phyloP scores from a whole-genome alignment of 2,329 filamentous ascomycete species.

The Arthrobotrys sphaeroides region DNA sequence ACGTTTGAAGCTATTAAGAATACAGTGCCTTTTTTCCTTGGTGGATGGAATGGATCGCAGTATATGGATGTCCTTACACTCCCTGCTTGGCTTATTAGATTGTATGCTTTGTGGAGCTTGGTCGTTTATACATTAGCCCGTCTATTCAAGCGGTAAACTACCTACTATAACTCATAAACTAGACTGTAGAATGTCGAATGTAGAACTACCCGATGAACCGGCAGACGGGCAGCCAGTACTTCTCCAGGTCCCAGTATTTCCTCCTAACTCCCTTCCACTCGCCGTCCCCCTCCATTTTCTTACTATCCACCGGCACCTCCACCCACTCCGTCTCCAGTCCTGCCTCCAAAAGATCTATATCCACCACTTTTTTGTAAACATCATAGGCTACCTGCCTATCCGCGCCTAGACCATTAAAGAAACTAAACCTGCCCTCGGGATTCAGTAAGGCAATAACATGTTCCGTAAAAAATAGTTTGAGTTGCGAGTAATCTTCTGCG shows the following conservation, averaged over 20 bases:
- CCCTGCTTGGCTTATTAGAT: too few relatives aligned
- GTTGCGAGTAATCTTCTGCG: slow-evolving; percentile 87
- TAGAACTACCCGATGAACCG: slow-evolving; percentile 72
- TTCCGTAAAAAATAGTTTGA: slow-evolving; percentile 88
- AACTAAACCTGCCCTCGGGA: slow-evolving; percentile 80
- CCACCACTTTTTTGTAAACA: slow-evolving; percentile 90
- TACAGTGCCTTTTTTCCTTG: too few relatives aligned
- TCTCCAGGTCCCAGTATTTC: slow-evolving; percentile 87
- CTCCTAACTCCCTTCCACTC: slow-evolving; percentile 88
- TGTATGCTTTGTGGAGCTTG: neutral
- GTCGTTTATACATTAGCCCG: slow-evolving; percentile 15
- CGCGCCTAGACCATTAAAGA: slow-evolving; percentile 89
- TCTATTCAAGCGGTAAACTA: neutral
- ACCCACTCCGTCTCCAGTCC: slow-evolving; percentile 90
- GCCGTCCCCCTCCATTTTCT: slow-evolving; percentile 64
- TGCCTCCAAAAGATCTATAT: slow-evolving; percentile 88
- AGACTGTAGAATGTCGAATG: too few relatives aligned
- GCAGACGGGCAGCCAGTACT: slow-evolving; percentile 78
- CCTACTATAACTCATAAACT: neutral
- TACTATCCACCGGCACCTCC: slow-evolving; percentile 76
- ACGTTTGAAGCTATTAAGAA: too few relatives aligned
- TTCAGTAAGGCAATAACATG: slow-evolving; percentile 82
- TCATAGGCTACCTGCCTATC: slow-evolving; percentile 94
- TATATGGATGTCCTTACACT: too few relatives aligned
- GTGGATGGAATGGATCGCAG: too few relatives aligned